phyloP scores from a whole-genome alignment of 2,329 filamentous ascomycete genomes.

The Aspergillus piperis region DNA sequence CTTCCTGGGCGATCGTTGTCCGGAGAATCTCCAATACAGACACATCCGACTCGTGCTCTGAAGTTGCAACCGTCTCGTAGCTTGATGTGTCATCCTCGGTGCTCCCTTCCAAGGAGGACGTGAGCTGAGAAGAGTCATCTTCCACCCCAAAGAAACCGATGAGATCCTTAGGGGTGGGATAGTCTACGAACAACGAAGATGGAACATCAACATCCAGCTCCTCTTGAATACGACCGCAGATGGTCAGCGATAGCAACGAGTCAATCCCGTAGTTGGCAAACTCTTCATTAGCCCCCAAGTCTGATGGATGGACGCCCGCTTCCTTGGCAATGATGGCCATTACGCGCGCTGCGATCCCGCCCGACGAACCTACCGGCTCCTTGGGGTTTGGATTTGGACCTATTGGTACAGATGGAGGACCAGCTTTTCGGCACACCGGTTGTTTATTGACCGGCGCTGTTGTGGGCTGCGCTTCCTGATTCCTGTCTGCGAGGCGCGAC shows the following conservation, averaged over 20 bases:
- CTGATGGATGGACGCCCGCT: conserved; percentile 36
- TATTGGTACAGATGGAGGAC: neutral
- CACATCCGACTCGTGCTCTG: neutral
- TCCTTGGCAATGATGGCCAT: conserved; percentile 22
- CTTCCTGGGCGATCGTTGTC: conserved; percentile 10
- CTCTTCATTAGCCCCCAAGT: conserved; percentile 27
- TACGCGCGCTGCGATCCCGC: neutral
- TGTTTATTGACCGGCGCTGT: neutral
- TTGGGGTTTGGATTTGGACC: neutral
- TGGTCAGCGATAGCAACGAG: conserved; percentile 37
- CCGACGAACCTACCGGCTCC: neutral
- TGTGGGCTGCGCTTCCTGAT: neutral
- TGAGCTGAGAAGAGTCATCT: neutral
- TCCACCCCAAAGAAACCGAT: neutral
- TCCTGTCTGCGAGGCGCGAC: neutral
- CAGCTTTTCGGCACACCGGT: neutral
- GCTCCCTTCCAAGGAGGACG: neutral
- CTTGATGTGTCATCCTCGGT: neutral
- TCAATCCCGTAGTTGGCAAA: conserved; percentile 40
- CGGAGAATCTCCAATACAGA: neutral
- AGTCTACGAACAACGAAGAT: conserved; percentile 58
- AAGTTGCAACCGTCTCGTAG: conserved; percentile 1
- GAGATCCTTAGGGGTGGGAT: conserved; percentile 42
- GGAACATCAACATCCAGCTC: conserved; percentile 56
- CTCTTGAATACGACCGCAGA: conserved; percentile 36